Base-by-base conservation (phyloP, 192 early-diverging fungal species). In the Backusella circina region DNA sequence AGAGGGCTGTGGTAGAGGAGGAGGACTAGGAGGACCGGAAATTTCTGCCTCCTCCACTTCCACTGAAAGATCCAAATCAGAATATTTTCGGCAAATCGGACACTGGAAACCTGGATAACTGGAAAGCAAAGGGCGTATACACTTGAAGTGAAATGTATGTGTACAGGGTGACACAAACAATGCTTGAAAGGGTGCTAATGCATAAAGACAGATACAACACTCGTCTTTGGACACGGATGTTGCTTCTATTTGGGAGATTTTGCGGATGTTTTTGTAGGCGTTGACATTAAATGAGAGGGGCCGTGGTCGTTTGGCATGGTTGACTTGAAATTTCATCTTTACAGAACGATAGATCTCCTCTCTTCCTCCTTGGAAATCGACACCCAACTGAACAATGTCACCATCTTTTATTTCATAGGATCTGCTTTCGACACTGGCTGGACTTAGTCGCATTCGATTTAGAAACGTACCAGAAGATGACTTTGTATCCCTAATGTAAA, bases 401-500 rank as follows among this genome's bases (percentile, higher is more conserved):
- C 93, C 93, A 79, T 92, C 88, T 64, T 91, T 86, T 67, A 96
- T 67, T 41, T 90, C 87, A 41, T 90, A 88, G 31, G 93, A 88
- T 54, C 84, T 71, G 71, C 91, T 92, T 80, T 95, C 93, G 47
- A 91, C 88, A 0, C 89, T 87, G 13, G 92, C 88, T 16, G 93
- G 90, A 77, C 89, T 90, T 38, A 96, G 79, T n/a, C 95, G 80
- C 83, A 95, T 90, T 81, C 94, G 89, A 86, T 96, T 96, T 31
- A 96, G 80, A 74, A 95, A 96, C 12, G 95, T 96, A 9, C 95
- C 95, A 30, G 93, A 95, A 7, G 94, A 95, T 41, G 90, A 91
- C 66, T 92, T 93, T 66, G 91, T 91, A 81, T 96, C 95, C 77
- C 88, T 91, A 73, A 95, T 88, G 78, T 84, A 96, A 28, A 96